phyloP scores from a whole-genome alignment of 306 rosid species.

The Alnus rubra region DNA sequence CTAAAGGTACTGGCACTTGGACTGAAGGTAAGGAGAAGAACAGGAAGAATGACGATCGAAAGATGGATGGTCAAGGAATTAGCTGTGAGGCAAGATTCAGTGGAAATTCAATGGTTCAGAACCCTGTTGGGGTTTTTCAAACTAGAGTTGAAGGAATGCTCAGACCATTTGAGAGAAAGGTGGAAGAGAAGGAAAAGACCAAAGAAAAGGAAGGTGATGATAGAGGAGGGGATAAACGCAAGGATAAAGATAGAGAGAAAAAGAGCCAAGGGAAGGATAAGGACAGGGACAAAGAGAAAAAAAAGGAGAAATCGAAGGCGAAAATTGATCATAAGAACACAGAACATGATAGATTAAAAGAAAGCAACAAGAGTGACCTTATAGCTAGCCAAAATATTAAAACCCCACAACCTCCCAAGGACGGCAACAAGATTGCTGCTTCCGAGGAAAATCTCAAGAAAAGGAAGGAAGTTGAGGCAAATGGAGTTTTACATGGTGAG shows the following conservation, averaged over 20 bases:
- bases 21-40: constrained; percentile 53
- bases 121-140: constrained; percentile 41
- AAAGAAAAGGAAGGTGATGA: constrained; percentile 65
- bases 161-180: constrained; percentile 41
- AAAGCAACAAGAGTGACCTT: constrained; percentile 42
- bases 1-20: constrained; percentile 45
- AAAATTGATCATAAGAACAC: constrained; percentile 30
- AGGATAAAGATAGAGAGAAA: constrained; percentile 68
- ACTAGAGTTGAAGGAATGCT: constrained; percentile 52
- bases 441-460: constrained; percentile 62
- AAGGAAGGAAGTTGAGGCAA: constrained; percentile 72
- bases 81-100: constrained; percentile 32
- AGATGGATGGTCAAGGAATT: constrained; percentile 50
- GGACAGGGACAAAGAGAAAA: constrained; percentile 77
- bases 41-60: constrained; percentile 48
- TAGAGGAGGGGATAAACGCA: constrained; percentile 61
- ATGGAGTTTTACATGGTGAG: constrained; percentile 90
- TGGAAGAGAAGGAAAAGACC: constrained; percentile 42
- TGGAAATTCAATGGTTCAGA: constrained; percentile 51
- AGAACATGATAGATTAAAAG: constrained; percentile 46
- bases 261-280: constrained; percentile 79
- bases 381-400: constrained; percentile 39
- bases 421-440: constrained; percentile 42
- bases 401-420: constrained; percentile 45
- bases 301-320: constrained; percentile 50